Percentiles rank a stretch among this genome's conserved stretches.
phyloP scores from a whole-genome alignment of 257 asterid species.

The Coffea eugenioides region DNA sequence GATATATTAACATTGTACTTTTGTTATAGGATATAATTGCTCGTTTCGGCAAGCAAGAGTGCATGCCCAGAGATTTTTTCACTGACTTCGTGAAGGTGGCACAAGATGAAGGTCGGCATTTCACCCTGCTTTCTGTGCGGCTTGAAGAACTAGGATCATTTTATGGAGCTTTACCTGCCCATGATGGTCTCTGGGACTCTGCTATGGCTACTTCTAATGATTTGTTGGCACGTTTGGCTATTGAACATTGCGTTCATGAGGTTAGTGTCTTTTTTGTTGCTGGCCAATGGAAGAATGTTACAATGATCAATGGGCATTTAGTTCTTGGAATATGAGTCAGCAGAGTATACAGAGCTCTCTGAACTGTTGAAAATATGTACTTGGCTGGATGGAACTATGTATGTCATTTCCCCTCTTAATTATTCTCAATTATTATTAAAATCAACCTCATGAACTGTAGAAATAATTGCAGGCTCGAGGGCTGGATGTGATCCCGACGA shows the following conservation, averaged over 20 bases:
- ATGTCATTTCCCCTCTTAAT: not conserved
- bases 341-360: not conserved
- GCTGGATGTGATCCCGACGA: slow-evolving; percentile 90
- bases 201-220: slow-evolving; percentile 83
- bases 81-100: slow-evolving; percentile 96
- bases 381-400: not conserved
- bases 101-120: slow-evolving; percentile 96
- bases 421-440: not conserved
- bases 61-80: slow-evolving; percentile 88
- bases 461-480: slow-evolving; percentile 74
- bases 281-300: not conserved
- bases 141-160: slow-evolving; percentile 79
- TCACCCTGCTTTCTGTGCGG: slow-evolving; percentile 73
- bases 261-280: slow-evolving; percentile 28
- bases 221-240: slow-evolving; percentile 75
- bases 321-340: not conserved
- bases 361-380: no score
- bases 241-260: slow-evolving; percentile 98
- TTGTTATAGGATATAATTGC: slow-evolving; percentile 78
- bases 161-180: slow-evolving; percentile 95
- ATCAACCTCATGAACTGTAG: slow-evolving; percentile 9
- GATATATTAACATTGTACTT: not conserved
- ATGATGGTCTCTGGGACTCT: slow-evolving; percentile 98
- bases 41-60: slow-evolving; percentile 81
- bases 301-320: not conserved